Percentiles rank a stretch among this genome's conserved stretches.
Evolutionary conservation across 148 eudicot species (phyloP).

Genomic region (Amaranthus hypochondriacus): DNA sequence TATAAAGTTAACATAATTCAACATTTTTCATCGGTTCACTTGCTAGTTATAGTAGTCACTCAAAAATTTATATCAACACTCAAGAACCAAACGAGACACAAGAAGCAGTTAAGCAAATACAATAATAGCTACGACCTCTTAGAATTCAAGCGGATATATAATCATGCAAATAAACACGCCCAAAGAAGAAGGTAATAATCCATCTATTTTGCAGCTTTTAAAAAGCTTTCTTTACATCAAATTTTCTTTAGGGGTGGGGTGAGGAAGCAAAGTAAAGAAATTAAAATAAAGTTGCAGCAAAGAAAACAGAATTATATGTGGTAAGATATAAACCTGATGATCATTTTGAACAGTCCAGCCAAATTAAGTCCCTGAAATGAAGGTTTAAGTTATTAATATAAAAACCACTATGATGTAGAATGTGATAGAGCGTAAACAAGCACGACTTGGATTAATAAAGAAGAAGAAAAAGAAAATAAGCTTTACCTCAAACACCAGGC

Average conservation of each 20-base stretch:
- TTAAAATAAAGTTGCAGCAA: not conserved
- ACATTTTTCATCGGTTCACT: not conserved
- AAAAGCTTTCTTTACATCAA: not conserved
- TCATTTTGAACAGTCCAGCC: conserved; percentile 35
- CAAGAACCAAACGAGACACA: not conserved
- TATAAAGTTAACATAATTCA: not conserved
- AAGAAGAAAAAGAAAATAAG: not conserved
- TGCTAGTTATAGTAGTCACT: not conserved
- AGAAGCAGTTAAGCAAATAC: no score
- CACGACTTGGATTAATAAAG: not conserved
- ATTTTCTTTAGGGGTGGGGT: no score
- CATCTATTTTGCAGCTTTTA: not conserved
- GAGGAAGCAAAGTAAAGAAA: not conserved
- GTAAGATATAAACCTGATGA: conserved; percentile 47
- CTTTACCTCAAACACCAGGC: conserved; percentile 52
- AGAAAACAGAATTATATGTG: not conserved
- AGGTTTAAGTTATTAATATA: not conserved
- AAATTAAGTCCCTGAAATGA: conserved; percentile 48
- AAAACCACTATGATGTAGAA: not conserved
- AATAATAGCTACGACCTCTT: no score
- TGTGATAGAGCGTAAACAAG: not conserved
- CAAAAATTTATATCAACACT: not conserved
- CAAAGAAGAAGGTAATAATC: no score
- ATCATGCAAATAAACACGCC: no score
- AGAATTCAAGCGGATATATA: no score